Evolutionary conservation across 1,284 basidiomycete species (phyloP).

Genomic region (Ustilago trichophora): DNA sequence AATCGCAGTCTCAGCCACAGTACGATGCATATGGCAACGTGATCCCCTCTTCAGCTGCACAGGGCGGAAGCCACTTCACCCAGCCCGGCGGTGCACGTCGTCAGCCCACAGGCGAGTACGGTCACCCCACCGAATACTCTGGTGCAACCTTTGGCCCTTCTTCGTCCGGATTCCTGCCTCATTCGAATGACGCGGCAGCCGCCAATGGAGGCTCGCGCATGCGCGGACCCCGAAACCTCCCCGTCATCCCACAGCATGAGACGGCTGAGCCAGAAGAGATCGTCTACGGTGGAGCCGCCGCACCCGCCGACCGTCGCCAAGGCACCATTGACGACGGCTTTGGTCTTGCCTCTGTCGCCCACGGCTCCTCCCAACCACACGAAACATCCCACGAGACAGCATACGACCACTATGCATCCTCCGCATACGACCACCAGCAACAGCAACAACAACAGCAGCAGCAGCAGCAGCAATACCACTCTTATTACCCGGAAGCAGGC

Average conservation of each 20-base stretch:
- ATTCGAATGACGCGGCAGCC: conserved; percentile 2
- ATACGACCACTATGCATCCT: conserved; percentile 34
- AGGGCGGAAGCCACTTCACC: conserved; percentile 19
- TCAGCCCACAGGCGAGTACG: conserved; percentile 43
- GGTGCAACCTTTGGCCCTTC: conserved; percentile 43
- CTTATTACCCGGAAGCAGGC: conserved; percentile 4
- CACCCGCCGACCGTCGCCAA: conserved; percentile 17
- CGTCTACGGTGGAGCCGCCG: conserved; percentile 14
- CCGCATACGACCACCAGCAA: conserved; percentile 31
- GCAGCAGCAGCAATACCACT: conserved; percentile 27
- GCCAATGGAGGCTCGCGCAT: conserved; percentile 9
- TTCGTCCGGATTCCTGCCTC: conserved; percentile 8
- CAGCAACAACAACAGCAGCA: conserved; percentile 5
- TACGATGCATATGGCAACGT: conserved; percentile 37
- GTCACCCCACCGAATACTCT: conserved; percentile 44
- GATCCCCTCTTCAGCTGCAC: conserved; percentile 7
- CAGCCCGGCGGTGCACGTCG: conserved; percentile 17
- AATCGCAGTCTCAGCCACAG: conserved; percentile 14
- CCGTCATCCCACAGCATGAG: conserved; percentile 26
- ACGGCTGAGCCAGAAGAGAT: conserved; percentile 20
- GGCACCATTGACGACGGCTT: conserved; percentile 53
- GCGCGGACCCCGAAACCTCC: conserved; percentile 22
- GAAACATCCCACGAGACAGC: conserved; percentile 16
- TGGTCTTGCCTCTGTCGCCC: conserved; percentile 36
- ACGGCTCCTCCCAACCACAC: conserved; percentile 13